Evolutionary conservation across 2,329 filamentous ascomycete genomes (phyloP).

Genomic region (Exserohilum turcica): DNA sequence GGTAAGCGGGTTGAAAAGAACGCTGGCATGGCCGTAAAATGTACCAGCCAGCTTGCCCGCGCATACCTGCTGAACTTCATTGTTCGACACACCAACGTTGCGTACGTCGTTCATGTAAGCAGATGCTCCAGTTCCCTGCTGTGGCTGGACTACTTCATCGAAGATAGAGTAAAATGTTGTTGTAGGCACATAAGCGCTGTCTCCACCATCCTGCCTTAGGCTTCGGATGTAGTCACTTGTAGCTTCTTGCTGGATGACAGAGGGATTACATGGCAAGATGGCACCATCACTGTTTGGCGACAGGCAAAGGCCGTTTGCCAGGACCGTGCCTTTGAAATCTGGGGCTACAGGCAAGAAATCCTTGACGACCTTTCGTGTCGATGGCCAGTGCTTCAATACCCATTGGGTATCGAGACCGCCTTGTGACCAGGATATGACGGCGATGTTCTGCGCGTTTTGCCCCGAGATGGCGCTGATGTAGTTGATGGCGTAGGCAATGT

Average conservation of each 20-base stretch:
- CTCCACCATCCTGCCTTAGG: slow-evolving; percentile 53
- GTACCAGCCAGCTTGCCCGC: slow-evolving; percentile 48
- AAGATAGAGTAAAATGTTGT: slow-evolving; percentile 59
- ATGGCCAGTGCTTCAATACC: slow-evolving; percentile 64
- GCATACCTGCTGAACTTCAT: slow-evolving; percentile 56
- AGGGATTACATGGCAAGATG: slow-evolving; percentile 39
- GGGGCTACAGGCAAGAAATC: slow-evolving; percentile 60
- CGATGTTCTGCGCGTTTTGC: slow-evolving; percentile 8
- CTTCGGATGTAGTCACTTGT: slow-evolving; percentile 52
- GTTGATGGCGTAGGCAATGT: slow-evolving; percentile 63
- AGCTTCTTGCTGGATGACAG: slow-evolving; percentile 56
- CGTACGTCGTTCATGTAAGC: slow-evolving; percentile 52
- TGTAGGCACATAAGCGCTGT: slow-evolving; percentile 61
- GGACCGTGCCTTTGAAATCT: slow-evolving; percentile 58
- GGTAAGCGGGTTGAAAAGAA: slow-evolving; percentile 57
- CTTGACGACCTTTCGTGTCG: slow-evolving; percentile 51
- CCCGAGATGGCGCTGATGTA: slow-evolving; percentile 53
- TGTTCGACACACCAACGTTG: slow-evolving; percentile 57
- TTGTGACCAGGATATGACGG: slow-evolving; percentile 56
- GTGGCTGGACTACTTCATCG: slow-evolving; percentile 61
- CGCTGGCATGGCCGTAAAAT: slow-evolving; percentile 58
- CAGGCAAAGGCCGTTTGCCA: slow-evolving; percentile 40
- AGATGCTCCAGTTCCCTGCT: slow-evolving; percentile 54
- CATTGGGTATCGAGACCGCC: slow-evolving; percentile 62
- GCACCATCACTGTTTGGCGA: slow-evolving; percentile 30